Base-by-base conservation (phyloP, 495 filamentous ascomycete species). In the Aspergillus diversus region DNA sequence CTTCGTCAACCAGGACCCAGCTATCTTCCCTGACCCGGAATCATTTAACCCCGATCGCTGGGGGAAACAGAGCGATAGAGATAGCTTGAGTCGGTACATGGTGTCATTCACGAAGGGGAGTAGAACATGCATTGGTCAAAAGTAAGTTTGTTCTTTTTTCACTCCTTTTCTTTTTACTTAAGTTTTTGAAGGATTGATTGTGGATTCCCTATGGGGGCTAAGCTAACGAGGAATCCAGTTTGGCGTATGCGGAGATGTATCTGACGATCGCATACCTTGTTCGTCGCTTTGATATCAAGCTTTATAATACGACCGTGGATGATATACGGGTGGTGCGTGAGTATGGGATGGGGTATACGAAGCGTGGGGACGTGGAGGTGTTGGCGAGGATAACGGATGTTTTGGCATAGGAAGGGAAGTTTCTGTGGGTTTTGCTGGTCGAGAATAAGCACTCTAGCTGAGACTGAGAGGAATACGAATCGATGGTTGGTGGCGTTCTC, bases 21-120 rank as follows among this genome's bases (percentile, higher is more conserved):
- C 63, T 4, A 56, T 84, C 11, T 86, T 84, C 61, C 80, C 82
- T 0, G 64, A 81, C 1, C 76, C 82, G 1, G 64, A 78, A 4
- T 67, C 61, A 12, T 85, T 83, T 63, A 59, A 73, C 13, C 85
- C 85, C 0, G 76, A 82, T 17, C 76, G 84, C 27, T 88, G 82
- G 81, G 66, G 66, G 7, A 68, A 72, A 5, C 52, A 57, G 11
- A 65, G 67, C 9, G 49, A 63, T 15, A 60, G 66, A 7, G 55
- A 71, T 37, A 49, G 67, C 33, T 63, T 83, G 31, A 55, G 63
- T 12, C 66, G 69, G 13, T 78, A 74, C 50, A 71, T 78, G 5
- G 72, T 80, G 7, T 62, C 81, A 0, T 86, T 86, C 53, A 71
- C 65, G 11, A 78, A 73, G 57, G 83, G 83, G 0, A 77, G 73